These are phyloP conservation scores for Drechslerella dactyloides DNA, from an alignment of 2,329 filamentous ascomycete genomes.

Conservation along the genomic window DNA sequence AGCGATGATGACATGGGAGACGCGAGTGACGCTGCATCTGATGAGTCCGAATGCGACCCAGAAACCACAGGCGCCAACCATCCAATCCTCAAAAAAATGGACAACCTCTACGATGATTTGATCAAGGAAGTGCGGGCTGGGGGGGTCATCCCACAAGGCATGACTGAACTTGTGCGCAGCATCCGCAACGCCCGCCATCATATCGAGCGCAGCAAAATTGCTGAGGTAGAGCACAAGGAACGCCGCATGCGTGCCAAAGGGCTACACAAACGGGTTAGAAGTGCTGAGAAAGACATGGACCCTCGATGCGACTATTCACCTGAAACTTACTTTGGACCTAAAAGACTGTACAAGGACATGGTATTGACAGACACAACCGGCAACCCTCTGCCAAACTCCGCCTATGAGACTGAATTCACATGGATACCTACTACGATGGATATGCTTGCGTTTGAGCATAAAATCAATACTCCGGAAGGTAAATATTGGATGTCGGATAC, in stretches of 20 bases:
- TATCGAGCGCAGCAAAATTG: slow-evolving; percentile 20
- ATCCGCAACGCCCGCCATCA: slow-evolving; percentile 15
- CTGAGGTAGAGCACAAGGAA: slow-evolving; percentile 5
- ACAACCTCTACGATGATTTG: slow-evolving; percentile 21
- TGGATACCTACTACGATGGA: slow-evolving; percentile 31
- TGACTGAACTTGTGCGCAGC: slow-evolving; percentile 10
- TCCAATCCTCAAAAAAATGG: slow-evolving; percentile 28
- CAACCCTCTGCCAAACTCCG: background rate
- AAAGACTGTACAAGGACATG: background rate
- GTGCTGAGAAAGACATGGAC: background rate
- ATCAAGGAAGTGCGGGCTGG: slow-evolving; percentile 4
- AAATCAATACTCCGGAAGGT: too few species aligned
- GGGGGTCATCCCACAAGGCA: slow-evolving; percentile 13
- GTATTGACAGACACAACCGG: background rate
- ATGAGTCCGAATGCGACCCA: background rate
- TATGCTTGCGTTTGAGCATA: too few species aligned
- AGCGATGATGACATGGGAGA: background rate
- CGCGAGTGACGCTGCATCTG: background rate
- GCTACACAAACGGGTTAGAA: background rate
- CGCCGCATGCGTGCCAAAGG: background rate
- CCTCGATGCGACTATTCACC: background rate
- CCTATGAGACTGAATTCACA: background rate
- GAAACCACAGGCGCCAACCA: slow-evolving; percentile 22
- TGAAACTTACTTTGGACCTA: background rate
- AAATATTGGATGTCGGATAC: too few species aligned